Base-by-base conservation (phyloP, 139 green algal genomes). In the Nannochloris sp. region DNA sequence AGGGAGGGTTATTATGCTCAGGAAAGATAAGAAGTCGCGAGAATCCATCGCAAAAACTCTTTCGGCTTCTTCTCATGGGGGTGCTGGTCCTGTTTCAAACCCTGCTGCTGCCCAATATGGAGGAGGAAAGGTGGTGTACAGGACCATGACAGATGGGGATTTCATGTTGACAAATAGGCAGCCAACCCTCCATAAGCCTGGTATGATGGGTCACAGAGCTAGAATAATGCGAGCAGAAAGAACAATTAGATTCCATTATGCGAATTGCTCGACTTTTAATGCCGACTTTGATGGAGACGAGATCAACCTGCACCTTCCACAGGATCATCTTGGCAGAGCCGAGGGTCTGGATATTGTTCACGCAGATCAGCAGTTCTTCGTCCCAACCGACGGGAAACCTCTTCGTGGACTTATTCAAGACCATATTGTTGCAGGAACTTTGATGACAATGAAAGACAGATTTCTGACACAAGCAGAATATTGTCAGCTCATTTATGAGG, bases 211-310 rank as follows among this genome's bases (percentile, higher is more conserved):
- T 4, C 85, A 92, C 76, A 57, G 63, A 31, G 82, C 73, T 15
- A 50, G 82, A 57, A 65, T 81, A 23, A 69, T 83, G 71, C 19
- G 64, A 10, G 55, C 62, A 3, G 86, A 99, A 84, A 79, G 91
- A 54, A 96, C 91, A 23, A 97, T 99, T 56, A 83, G 93, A 44
- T 91, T 99, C 81, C 93, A 99, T 81, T 99, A 99, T 74, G 88
- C 93, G 64, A 99, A 99, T 83, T 99, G 93, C 81, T 72, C 86
- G 40, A 92, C 87, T 44, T 96, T 95, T 81, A 96, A 96, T 76
- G 88, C 89, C 14, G 93, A 99, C 72, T 99, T 99, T 82, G 93
- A 99, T 65, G 93, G 93, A 2, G 93, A 99, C 66, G 93, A 99
- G 74, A 98, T 99, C 79, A 99, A 99, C 82, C 75, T 99, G 66